Evolutionary conservation across 2,329 filamentous ascomycete genomes (phyloP).

Genomic region (Colletotrichum sp.): DNA sequence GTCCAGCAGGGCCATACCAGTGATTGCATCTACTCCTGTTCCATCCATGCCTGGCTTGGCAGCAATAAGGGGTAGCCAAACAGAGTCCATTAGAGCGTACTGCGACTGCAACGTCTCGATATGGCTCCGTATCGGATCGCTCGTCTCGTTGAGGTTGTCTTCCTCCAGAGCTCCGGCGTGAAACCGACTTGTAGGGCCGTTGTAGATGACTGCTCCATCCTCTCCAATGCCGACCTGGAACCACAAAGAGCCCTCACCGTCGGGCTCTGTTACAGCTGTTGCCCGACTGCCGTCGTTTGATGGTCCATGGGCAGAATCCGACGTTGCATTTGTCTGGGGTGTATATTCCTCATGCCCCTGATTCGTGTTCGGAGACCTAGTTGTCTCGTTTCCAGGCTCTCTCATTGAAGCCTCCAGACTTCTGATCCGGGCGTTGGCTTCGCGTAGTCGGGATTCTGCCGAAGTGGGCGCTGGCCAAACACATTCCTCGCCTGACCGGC

Average conservation of each 20-base stretch:
- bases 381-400: background rate
- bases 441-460: background rate
- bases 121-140: background rate
- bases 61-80: constrained; percentile 13
- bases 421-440: constrained; percentile 11
- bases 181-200: constrained; percentile 27
- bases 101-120: constrained; percentile 4
- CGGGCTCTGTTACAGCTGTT: background rate
- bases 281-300: background rate
- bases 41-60: constrained; percentile 17
- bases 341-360: background rate
- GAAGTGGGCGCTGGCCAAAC: background rate
- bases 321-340: background rate
- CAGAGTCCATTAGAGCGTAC: constrained; percentile 19
- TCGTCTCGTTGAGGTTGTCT: background rate
- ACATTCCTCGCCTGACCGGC: constrained; percentile 6
- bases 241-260: constrained; percentile 14
- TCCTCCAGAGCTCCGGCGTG: constrained; percentile 19
- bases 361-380: background rate
- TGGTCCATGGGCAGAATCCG: background rate
- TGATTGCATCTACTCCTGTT: constrained; percentile 15
- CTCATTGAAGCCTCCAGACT: background rate
- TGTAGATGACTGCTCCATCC: constrained; percentile 24
- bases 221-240: constrained; percentile 26
- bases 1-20: constrained; percentile 21